Conservation (phyloP, 2,329 filamentous ascomycete genomes). For the Pyrenophora teres region DNA sequence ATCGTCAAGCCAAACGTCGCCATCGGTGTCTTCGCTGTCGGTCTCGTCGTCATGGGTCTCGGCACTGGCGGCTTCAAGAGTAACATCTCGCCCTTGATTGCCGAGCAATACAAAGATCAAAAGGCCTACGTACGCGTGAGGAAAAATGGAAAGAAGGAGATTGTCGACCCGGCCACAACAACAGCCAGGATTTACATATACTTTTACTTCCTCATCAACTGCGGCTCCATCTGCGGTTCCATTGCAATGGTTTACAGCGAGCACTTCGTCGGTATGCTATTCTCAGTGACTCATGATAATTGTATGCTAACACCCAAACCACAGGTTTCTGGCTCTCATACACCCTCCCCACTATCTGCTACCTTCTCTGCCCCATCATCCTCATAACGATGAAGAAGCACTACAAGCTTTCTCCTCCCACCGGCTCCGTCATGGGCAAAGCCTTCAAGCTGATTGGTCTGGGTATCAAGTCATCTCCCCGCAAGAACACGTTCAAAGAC, state of each 20-base stretch:
- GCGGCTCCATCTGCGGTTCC: conserved; percentile 47
- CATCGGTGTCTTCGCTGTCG: conserved; percentile 59
- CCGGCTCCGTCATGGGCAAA: conserved; percentile 72
- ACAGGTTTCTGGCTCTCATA: conserved; percentile 73
- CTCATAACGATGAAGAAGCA: conserved; percentile 65
- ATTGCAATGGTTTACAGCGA: conserved; percentile 46
- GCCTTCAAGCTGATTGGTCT: conserved; percentile 65
- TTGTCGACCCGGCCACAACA: conserved; percentile 70
- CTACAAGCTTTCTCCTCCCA: conserved; percentile 68
- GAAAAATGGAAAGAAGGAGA: conserved; percentile 56
- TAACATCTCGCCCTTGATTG: conserved; percentile 62
- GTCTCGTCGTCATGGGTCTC: conserved; percentile 66
- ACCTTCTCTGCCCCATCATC: conserved; percentile 63
- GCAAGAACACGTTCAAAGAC: conserved; percentile 31
- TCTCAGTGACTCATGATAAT: background rate
- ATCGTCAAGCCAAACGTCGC: conserved; percentile 56
- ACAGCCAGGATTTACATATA: conserved; percentile 64
- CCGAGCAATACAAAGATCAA: conserved; percentile 59
- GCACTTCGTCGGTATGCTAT: conserved; percentile 20
- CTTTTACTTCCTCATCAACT: conserved; percentile 43
- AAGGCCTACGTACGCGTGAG: conserved; percentile 36
- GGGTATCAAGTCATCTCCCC: conserved; percentile 38
- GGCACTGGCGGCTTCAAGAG: conserved; percentile 73
- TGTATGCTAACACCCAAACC: conserved; percentile 44
- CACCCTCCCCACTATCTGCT: conserved; percentile 68